Conservation (phyloP, 371 early-diverging fungal species). For the Circinella minor region DNA sequence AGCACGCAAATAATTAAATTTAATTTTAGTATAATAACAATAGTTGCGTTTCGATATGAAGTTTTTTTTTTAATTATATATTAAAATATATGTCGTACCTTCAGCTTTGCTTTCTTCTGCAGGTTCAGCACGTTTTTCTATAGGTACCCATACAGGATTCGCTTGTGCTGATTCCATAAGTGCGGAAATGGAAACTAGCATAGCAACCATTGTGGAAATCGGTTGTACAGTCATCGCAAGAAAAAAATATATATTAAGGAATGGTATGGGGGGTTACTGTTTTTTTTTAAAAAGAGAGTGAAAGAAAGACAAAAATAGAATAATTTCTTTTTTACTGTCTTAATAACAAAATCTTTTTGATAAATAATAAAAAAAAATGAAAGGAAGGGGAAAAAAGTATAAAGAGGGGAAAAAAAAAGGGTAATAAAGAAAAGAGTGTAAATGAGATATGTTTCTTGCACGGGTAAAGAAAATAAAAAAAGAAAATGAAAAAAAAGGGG, state of each 20-base stretch:
- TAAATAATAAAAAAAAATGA: constrained; percentile 5
- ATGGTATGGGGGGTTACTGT: neutral
- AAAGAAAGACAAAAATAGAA: constrained; percentile 1
- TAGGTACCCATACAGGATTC: constrained; percentile 1
- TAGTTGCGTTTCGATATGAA: no score
- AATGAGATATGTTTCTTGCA: constrained; percentile 3
- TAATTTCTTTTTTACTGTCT: neutral
- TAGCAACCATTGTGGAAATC: constrained; percentile 6
- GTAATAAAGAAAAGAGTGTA: constrained; percentile 16
- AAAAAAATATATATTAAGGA: neutral
- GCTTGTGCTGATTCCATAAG: constrained; percentile 6
- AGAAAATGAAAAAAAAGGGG: constrained; percentile 11
- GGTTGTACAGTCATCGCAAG: neutral
- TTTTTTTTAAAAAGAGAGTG: neutral
- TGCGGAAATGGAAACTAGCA: constrained; percentile 11
- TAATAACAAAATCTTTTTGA: no score
- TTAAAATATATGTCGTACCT: neutral
- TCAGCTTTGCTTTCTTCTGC: constrained; percentile 1
- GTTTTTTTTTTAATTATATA: no score
- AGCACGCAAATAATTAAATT: neutral
- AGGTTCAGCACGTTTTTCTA: constrained; percentile 11
- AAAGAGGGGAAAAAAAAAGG: constrained; percentile 13
- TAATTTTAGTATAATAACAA: no score
- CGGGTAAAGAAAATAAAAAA: neutral
- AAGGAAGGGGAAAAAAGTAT: constrained; percentile 10